Base-by-base conservation (phyloP, 805 yeast species). In the Monosporozyma unispora region DNA sequence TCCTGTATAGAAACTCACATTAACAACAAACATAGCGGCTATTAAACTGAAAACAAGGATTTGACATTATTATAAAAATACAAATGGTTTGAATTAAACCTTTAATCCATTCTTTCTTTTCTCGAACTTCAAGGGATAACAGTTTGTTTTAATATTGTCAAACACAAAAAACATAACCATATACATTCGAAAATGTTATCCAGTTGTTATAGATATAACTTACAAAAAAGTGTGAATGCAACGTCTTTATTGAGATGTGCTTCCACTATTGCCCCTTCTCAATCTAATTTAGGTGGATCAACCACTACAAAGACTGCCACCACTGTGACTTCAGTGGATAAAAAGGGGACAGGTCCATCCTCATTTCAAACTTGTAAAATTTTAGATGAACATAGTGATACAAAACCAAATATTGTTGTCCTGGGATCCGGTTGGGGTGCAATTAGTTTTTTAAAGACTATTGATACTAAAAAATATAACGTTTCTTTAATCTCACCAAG, bases 341-440 rank as follows among this genome's bases (percentile, higher is more conserved):
- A 22, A 33, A 12, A 28, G 19, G 49, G 49, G n/a, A 53, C 61
- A 5, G 75, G 74, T 40, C 54, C 67, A 27, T 60, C 71, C 4
- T 71, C 72, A 48, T 70, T 68, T 54, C 68, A 67, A 50, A 71
- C 71, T 22, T 63, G 65, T 53, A 68, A 69, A 52, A 58, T 70
- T 48, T 68, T 71, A 50, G 67, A 66, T 44, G 56, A 56, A 46
- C 53, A 55, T 19, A 38, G 51, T 41, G 57, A 63, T 47, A 63
- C 66, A 46, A 72, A 70, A 58, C 72, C 72, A 53, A 68, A 68
- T 47, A 64, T 72, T 39, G 95, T 89, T 41, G 81, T 77, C 64
- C 79, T 79, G 62, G 93, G 93, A 50, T 81, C 95, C 14, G 97
- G 97, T 49, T 90, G 97, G 97, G 97, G 96, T 58, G 82, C 95